These are phyloP conservation scores for Rosellinia necatrix DNA, from an alignment of 2,329 filamentous ascomycete species.

Conservation along the genomic window DNA sequence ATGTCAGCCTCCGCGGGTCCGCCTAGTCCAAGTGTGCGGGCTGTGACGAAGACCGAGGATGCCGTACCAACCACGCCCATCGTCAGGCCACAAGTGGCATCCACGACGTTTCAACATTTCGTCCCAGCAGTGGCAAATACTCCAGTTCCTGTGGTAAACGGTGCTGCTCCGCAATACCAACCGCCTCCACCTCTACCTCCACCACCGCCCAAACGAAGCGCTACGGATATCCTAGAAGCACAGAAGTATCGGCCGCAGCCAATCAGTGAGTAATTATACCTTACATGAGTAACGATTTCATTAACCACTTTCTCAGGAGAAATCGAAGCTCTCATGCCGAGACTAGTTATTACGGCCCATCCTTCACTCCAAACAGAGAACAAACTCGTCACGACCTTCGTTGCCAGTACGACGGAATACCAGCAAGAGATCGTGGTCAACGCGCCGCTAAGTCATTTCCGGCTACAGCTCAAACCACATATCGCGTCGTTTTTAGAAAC, in stretches of 20 bases:
- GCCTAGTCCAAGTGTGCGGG: constrained; percentile 49
- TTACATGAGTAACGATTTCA: neutral
- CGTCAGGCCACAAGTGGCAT: constrained; percentile 37
- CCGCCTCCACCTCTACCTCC: constrained; percentile 22
- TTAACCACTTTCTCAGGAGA: constrained; percentile 33
- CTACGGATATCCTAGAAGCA: constrained; percentile 41
- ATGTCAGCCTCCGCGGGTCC: constrained; percentile 48
- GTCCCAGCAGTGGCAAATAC: constrained; percentile 31
- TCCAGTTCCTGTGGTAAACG: constrained; percentile 28
- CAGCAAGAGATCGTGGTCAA: constrained; percentile 76
- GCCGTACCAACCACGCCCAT: constrained; percentile 41
- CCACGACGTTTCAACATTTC: constrained; percentile 40
- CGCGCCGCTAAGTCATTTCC: constrained; percentile 68
- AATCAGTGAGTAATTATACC: constrained; percentile 35
- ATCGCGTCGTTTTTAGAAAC: constrained; percentile 66
- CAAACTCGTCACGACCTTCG: constrained; percentile 66
- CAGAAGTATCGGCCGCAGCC: constrained; percentile 39
- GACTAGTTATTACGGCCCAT: constrained; percentile 50
- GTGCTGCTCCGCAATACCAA: constrained; percentile 25
- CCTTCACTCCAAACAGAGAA: constrained; percentile 65
- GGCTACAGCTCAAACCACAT: constrained; percentile 71
- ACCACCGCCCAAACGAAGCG: constrained; percentile 37
- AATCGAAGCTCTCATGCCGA: constrained; percentile 39
- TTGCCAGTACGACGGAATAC: constrained; percentile 66
- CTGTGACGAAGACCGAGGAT: constrained; percentile 44